A percentile compares a stretch with the other conserved stretches of the same genome.
phyloP scores from a whole-genome alignment of 2,329 filamentous ascomycete species.

The Fusarium armeniacum region DNA sequence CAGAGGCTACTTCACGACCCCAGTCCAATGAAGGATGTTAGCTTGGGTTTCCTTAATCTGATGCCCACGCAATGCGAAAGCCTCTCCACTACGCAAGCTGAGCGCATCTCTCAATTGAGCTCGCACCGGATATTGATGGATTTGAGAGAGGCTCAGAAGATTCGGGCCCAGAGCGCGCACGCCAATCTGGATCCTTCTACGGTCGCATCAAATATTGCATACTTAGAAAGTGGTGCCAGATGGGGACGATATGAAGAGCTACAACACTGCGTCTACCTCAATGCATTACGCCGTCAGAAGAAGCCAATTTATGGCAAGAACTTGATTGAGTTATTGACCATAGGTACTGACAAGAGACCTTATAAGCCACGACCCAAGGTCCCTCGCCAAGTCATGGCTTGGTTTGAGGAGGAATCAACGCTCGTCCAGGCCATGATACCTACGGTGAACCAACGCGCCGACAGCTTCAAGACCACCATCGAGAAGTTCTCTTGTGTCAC shows the following conservation, averaged over 20 bases:
- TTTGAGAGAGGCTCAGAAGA: constrained; percentile 78
- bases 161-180: constrained; percentile 68
- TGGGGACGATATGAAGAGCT: constrained; percentile 82
- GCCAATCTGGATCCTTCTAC: constrained; percentile 74
- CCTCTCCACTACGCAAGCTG: constrained; percentile 67
- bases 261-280: constrained; percentile 84
- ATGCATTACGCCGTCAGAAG: constrained; percentile 83
- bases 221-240: constrained; percentile 78
- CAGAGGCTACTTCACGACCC: constrained; percentile 74
- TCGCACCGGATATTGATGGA: constrained; percentile 78
- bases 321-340: constrained; percentile 79
- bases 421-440: constrained; percentile 77
- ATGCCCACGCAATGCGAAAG: constrained; percentile 79
- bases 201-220: constrained; percentile 76
- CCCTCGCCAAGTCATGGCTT: constrained; percentile 75
- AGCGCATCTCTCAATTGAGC: constrained; percentile 74
- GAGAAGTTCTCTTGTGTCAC: constrained; percentile 94
- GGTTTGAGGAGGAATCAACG: constrained; percentile 80
- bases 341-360: constrained; percentile 72
- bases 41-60: constrained; percentile 83
- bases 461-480: constrained; percentile 79
- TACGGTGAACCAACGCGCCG: constrained; percentile 79
- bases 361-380: constrained; percentile 71
- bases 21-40: constrained; percentile 74
- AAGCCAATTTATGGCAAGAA: constrained; percentile 85